Evolutionary conservation across 495 filamentous ascomycete genomes (phyloP).

Genomic region (Endocarpon pusillum): DNA sequence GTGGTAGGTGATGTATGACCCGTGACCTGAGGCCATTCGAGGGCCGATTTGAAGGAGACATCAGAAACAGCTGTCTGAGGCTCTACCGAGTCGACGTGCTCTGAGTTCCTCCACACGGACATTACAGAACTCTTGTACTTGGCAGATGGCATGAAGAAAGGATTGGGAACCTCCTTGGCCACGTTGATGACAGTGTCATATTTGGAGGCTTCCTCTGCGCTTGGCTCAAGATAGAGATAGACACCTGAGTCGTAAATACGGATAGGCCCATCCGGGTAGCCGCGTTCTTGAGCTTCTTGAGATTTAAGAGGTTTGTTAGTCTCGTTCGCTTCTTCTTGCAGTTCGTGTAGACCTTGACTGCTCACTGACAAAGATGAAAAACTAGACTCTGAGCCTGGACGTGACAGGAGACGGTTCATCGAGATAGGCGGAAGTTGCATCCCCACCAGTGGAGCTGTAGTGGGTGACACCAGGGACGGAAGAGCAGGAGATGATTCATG

Average conservation of each 20-base stretch:
- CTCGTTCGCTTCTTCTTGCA: conserved; percentile 64
- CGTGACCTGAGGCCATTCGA: conserved; percentile 32
- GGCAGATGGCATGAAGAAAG: conserved; percentile 36
- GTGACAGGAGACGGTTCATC: conserved; percentile 8
- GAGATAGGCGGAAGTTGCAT: conserved; percentile 42
- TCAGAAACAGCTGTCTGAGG: conserved; percentile 56
- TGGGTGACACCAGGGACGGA: conserved; percentile 38
- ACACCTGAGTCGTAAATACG: conserved; percentile 88
- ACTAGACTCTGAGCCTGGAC: conserved; percentile 12
- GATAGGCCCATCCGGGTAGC: conserved; percentile 84
- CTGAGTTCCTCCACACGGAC: conserved; percentile 25
- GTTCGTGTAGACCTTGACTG: conserved; percentile 19
- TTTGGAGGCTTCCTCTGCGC: conserved; percentile 59
- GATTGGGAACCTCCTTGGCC: conserved; percentile 83
- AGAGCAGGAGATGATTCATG: conserved; percentile 54
- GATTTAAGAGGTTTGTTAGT: conserved; percentile 59
- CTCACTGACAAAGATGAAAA: conserved; percentile 7
- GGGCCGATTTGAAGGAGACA: conserved; percentile 54
- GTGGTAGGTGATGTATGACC: conserved; percentile 42
- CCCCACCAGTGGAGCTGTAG: conserved; percentile 39
- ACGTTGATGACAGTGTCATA: conserved; percentile 95
- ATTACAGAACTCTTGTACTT: conserved; percentile 22
- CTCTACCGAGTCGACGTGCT: conserved; percentile 30
- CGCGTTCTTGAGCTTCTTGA: conserved; percentile 64
- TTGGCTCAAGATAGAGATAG: conserved; percentile 81